Evolutionary conservation across 306 rosid genomes (phyloP), one percentile per base, ranked within the genome.

Genomic region (Pueraria montana): DNA sequence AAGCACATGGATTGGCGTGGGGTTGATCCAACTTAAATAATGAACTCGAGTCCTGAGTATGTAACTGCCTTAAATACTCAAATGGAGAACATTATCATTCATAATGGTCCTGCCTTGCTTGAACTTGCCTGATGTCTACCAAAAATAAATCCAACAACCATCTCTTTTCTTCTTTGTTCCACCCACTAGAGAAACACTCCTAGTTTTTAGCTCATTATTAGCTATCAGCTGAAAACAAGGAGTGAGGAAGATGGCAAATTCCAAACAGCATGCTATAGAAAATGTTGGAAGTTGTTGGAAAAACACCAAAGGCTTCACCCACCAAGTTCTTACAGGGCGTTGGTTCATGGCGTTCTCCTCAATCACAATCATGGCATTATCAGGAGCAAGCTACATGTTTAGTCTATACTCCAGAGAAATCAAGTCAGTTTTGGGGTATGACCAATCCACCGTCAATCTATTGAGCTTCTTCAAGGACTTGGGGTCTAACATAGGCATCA

Each of bases 321-420:
- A 79, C n/a, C 89, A 83, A 40, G 59, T 86, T 11, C 49, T 86
- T 12, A 38, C 49, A 1, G 89, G 89, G 13, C 67, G 89, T 1
- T 86, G 89, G 89, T 86, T 86, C 81, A 86, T 83, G 89, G 52
- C 61, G 5, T 86, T 83, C 48, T 67, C 89, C 0, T 86, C 89
- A 20, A 83, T 86, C 32, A 64, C 83, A 32, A 79, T 86, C 50
- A 83, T 86, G 89, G 83, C 89, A 7, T 72, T 79, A 4, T 79
- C 87, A 0, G 89, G 89, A 62, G 89, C 89, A 70, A 86, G 89
- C 69, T 86, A n/a, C n/a, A n/a, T n/a, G n/a, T n/a, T n/a, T n/a
- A n/a, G n/a, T n/a, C n/a, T n/a, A 82, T 86, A 82, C 71, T 82
- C 89, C 0, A 83, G 79, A 32, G 89, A 86, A 36, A 86, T 86